phyloP scores from a whole-genome alignment of 129 eudicot genomes.

The Chrysanthemum makinoi region DNA sequence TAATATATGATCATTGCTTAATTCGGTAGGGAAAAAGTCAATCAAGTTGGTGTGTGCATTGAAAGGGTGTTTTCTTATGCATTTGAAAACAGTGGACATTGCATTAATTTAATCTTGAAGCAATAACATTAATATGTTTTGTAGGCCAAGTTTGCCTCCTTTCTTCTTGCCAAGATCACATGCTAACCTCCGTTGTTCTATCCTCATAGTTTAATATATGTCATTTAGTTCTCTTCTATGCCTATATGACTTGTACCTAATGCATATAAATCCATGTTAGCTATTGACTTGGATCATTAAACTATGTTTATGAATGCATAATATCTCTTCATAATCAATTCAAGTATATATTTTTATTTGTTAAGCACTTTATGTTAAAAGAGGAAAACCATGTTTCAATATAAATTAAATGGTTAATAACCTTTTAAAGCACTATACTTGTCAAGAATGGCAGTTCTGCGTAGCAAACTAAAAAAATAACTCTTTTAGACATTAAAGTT shows the following conservation, averaged over 20 bases:
- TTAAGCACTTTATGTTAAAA: slow-evolving; percentile 17
- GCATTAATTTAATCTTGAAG: slow-evolving; percentile 24
- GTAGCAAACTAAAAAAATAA: no score
- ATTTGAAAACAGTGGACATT: slow-evolving; percentile 19
- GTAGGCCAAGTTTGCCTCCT: slow-evolving; percentile 41
- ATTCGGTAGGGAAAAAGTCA: slow-evolving; percentile 14
- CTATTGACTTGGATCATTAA: slow-evolving; percentile 17
- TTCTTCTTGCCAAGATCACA: slow-evolving; percentile 32
- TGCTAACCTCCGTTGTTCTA: slow-evolving; percentile 28
- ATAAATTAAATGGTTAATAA: not conserved
- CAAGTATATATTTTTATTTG: not conserved
- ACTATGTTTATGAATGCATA: not conserved
- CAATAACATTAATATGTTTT: slow-evolving; percentile 8
- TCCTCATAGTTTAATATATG: slow-evolving; percentile 3
- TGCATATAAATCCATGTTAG: slow-evolving; percentile 16
- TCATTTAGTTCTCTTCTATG: slow-evolving; percentile 13
- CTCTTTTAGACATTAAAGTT: no score
- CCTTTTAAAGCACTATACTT: no score
- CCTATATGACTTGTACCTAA: slow-evolving; percentile 19
- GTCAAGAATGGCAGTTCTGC: no score
- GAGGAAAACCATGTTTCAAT: not conserved
- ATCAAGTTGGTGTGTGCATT: slow-evolving; percentile 12
- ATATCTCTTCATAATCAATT: not conserved
- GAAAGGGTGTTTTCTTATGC: slow-evolving; percentile 25
- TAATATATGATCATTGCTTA: slow-evolving; percentile 9